Evolutionary conservation across 192 early-diverging fungal species (phyloP), one percentile per base, ranked within the genome.

Genomic region (Thoreauomyces humboldtii): DNA sequence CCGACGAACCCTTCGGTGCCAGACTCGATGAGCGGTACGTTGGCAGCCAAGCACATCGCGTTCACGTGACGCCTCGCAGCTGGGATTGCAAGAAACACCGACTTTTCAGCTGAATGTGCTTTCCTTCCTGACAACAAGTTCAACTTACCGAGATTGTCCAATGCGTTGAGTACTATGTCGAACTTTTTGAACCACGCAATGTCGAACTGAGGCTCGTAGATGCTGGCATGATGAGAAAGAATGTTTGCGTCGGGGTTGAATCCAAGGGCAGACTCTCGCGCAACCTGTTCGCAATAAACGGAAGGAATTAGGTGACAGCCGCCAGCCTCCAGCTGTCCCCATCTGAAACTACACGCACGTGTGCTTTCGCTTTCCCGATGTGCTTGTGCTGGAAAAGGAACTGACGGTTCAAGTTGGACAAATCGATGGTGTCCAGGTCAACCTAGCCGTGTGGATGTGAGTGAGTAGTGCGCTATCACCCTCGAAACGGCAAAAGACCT

Each of bases 351-450:
- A n/a, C 33, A 74, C 77, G 41, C 78, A 88, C 91, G 47, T 89
- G 75, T 2, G 95, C 91, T 69, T 99, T 99, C 53, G 95, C 80
- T 72, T 93, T 89, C 59, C 87, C 87, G 55, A 99, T 91, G 71
- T 99, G 94, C 50, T 89, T 77, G 42, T 85, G 88, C 76, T 94
- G 95, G 81, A 99, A 99, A 48, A 99, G 81, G 60, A 99, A 99
- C 79, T 99, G 97, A n/a, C 97, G 79, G 77, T 99, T 99, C 48
- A 99, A 77, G 74, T 99, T 99, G 25, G 94, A 95, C 37, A 98
- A 78, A 59, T 99, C 97, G 53, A 99, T 99, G 0, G 96, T 96
- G 76, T 99, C 97, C 38, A 99, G 79, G 73, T 99, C 97, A 37
- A 99, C 84, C 91, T 92, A 34, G 17, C n/a, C n/a, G n/a, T n/a